These are phyloP conservation scores for Xylogone sp. DNA, from an alignment of 2,329 filamentous ascomycete species.

Conservation along the genomic window DNA sequence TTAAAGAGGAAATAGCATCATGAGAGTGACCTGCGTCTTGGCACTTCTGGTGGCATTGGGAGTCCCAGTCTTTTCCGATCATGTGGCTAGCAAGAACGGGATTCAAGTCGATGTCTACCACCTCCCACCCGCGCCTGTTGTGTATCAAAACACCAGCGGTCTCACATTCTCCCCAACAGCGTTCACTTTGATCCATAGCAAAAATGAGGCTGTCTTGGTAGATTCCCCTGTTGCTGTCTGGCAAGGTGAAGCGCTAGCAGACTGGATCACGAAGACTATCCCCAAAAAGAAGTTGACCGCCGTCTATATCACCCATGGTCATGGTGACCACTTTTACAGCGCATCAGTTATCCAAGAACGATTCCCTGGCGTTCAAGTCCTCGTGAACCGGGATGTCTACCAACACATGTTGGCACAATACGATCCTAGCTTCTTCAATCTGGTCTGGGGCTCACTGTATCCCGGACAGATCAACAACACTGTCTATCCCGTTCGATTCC, in stretches of 20 bases:
- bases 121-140: not conserved
- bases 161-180: constrained; percentile 10
- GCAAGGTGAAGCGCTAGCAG: constrained; percentile 27
- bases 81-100: not conserved
- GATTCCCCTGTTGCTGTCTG: constrained; percentile 30
- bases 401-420: constrained; percentile 7
- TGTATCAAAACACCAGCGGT: not conserved
- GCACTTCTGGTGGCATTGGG: not conserved
- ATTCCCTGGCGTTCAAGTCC: constrained; percentile 22
- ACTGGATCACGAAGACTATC: constrained; percentile 33
- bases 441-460: not conserved
- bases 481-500: not conserved
- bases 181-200: constrained; percentile 13
- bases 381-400: not conserved
- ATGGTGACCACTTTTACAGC: constrained; percentile 38
- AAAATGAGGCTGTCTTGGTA: constrained; percentile 32
- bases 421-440: not conserved
- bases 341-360: constrained; percentile 22
- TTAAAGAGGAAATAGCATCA: not conserved
- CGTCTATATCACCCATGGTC: constrained; percentile 39
- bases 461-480: not conserved
- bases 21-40: not conserved
- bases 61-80: not conserved
- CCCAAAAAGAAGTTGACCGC: constrained; percentile 25
- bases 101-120: constrained; percentile 1